Base-by-base conservation (phyloP, 2,329 filamentous ascomycete species). In the Dactylellina cionopaga region DNA sequence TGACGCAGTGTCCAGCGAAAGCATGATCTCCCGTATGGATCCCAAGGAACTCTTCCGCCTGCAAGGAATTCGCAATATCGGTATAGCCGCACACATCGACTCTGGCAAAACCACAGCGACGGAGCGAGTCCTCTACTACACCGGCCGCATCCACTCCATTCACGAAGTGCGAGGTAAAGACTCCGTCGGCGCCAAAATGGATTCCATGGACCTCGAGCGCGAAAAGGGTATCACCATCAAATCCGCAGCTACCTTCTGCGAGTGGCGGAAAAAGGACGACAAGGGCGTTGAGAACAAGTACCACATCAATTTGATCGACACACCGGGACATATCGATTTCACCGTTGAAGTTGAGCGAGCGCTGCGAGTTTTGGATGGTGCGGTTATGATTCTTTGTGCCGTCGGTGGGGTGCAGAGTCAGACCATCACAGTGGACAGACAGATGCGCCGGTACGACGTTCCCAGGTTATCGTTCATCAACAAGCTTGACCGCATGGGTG, bases 191-290 rank as follows among this genome's bases (percentile, higher is more conserved):
- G 95, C 95, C 73, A 99, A 99, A 84, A 99, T 99, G 95, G 95
- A 99, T 84, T 97, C 93, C 24, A 99, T 99, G 95, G 95, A 99
- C 77, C 85, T 99, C 76, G 95, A 99, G 83, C 87, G 95, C 81
- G 95, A 98, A 81, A 96, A 97, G 84, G 95, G 95, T 78, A 99
- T 99, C 80, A 99, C 95, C 66, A 99, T 99, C 79, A 94, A 99
- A 81, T 98, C 94, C 76, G 95, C 95, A 9, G 95, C 95, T 22
- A 99, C 95, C 0, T 99, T 96, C 81, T 96, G 92, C 81, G 93
- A 99, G 82, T 99, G 95, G 95, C 83, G 90, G 76, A 97, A 96
- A 84, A 89, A 87, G 81, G 65, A 75, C 44, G 89, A 92, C 78
- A 83, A 94, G 75, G 91, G 90, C 76, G 87, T 91, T 79, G 92